Base-by-base conservation (phyloP, 306 rosid species). In the Styphnolobium japonicum region DNA sequence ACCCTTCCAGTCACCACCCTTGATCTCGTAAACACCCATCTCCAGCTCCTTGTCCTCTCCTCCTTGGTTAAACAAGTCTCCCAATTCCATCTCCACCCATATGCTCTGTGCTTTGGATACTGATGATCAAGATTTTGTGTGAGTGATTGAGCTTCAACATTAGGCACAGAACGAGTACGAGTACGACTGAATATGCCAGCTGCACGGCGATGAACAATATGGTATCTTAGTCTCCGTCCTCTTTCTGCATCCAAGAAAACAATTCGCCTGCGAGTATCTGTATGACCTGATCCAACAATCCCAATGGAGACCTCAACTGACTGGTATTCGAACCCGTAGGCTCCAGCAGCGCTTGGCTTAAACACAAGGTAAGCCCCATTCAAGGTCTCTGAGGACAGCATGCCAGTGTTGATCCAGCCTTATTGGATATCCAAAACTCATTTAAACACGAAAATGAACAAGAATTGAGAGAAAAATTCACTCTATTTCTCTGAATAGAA, bases 41-140 rank as follows among this genome's bases (percentile, higher is more conserved):
- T 92, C 90, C 69, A 93, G 51, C 19, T 88, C 86, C 49, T 82
- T 90, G 7, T 60, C 79, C 11, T 77, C 89, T 23, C 65, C 86
- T 57, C 91, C 87, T 29, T 78, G 39, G 6, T 48, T 77, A 71
- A 81, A 93, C 69, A 90, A 93, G 40, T 86, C 91, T 27, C 97
- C 98, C 80, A 93, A 23, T 84, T 89, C 92, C 10, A 91, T 71
- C 85, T 93, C 97, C 98, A 91, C 43, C 93, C 92, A 48, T 93
- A 92, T 27, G 15, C 48, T 40, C 93, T 85, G 65, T 77, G 73
- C 55, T 84, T 80, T 0, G 98, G 91, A 33, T 29, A 79, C 73
- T 68, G 31, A 10, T 27, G 33, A 6, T 79, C 71, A 6, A 51
- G 10, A 19, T 29, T 39, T 5, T 82, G 79, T 14, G 36, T 33